Evolutionary conservation across 768 basidiomycete species (phyloP).

Genomic region (Phlebiopsis gigantea): DNA sequence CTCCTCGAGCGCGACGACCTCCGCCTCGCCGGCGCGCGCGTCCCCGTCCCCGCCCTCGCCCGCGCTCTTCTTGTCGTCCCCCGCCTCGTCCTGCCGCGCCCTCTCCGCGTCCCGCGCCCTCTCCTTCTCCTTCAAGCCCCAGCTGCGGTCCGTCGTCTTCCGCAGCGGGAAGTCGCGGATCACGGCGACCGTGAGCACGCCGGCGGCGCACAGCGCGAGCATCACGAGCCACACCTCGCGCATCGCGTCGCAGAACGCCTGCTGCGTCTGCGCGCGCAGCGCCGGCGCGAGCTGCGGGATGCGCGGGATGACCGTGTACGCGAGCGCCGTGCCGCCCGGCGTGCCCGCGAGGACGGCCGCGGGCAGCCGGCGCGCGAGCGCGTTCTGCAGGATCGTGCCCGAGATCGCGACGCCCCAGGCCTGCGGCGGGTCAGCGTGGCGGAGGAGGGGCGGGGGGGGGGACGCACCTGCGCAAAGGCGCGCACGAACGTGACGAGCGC

Average conservation of each 20-base stretch:
- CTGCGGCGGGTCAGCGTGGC: conserved; percentile 11
- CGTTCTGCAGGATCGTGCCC: conserved; percentile 27
- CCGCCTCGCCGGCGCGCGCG: too few relatives aligned
- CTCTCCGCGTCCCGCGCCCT: background rate
- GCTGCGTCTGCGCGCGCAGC: background rate
- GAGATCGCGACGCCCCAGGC: conserved; percentile 28
- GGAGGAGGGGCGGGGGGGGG: background rate
- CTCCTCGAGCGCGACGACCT: too few relatives aligned
- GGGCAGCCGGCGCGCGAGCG: conserved; percentile 23
- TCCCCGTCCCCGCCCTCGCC: too few relatives aligned
- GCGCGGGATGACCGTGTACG: conserved; percentile 18
- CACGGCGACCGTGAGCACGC: background rate
- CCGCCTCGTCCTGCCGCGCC: background rate
- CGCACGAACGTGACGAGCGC: conserved; percentile 7
- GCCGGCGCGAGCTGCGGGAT: conserved; percentile 8
- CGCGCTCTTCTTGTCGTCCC: background rate
- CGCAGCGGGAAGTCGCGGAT: conserved; percentile 5
- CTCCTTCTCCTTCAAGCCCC: conserved; percentile 5
- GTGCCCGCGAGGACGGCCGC: conserved; percentile 12
- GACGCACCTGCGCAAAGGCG: conserved; percentile 3
- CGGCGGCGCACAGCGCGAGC: conserved; percentile 6
- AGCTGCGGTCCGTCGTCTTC: conserved; percentile 5
- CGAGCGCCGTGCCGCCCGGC: conserved; percentile 12
- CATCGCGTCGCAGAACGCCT: conserved; percentile 4
- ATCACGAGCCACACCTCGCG: conserved; percentile 5